Evolutionary conservation across 1,139 yeast species (phyloP).

Genomic region (Scheffersomyces stambukii): DNA sequence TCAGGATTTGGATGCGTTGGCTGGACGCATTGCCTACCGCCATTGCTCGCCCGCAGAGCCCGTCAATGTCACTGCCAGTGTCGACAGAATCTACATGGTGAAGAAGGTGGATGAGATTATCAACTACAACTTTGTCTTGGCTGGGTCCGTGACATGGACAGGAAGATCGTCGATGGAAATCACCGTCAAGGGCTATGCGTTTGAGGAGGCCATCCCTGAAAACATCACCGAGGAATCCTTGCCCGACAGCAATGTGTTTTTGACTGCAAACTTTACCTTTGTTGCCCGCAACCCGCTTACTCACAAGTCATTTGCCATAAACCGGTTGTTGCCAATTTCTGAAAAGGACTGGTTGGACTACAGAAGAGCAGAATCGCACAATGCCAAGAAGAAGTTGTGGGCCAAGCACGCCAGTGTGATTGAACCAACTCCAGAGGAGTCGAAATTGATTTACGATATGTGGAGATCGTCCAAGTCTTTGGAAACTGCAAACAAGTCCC

Average conservation of each 20-base stretch:
- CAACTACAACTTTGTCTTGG: conserved; percentile 71
- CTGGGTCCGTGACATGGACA: conserved; percentile 91
- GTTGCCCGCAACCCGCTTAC: conserved; percentile 93
- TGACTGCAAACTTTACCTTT: conserved; percentile 89
- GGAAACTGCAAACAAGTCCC: conserved; percentile 19
- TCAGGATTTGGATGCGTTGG: conserved; percentile 86
- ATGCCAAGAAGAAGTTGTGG: conserved; percentile 74
- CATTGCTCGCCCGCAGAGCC: conserved; percentile 92
- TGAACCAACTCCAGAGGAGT: conserved; percentile 72
- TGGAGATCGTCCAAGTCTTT: conserved; percentile 59
- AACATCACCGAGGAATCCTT: conserved; percentile 24
- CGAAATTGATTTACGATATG: conserved; percentile 68
- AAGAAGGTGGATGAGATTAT: conserved; percentile 77
- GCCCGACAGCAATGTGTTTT: conserved; percentile 47
- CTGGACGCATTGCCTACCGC: conserved; percentile 81
- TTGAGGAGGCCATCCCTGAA: conserved; percentile 46
- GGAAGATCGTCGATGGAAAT: conserved; percentile 96
- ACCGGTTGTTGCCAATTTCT: conserved; percentile 68
- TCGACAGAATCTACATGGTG: conserved; percentile 85
- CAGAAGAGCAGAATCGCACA: conserved; percentile 84
- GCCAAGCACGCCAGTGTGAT: conserved; percentile 60
- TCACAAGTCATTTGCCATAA: conserved; percentile 81
- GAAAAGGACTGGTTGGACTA: conserved; percentile 79
- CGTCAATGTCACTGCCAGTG: conserved; percentile 90
- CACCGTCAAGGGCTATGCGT: conserved; percentile 81